A percentile compares a stretch with the other conserved stretches of the same genome.
phyloP scores from a whole-genome alignment of 306 rosid species.

The Fagus sylvatica region DNA sequence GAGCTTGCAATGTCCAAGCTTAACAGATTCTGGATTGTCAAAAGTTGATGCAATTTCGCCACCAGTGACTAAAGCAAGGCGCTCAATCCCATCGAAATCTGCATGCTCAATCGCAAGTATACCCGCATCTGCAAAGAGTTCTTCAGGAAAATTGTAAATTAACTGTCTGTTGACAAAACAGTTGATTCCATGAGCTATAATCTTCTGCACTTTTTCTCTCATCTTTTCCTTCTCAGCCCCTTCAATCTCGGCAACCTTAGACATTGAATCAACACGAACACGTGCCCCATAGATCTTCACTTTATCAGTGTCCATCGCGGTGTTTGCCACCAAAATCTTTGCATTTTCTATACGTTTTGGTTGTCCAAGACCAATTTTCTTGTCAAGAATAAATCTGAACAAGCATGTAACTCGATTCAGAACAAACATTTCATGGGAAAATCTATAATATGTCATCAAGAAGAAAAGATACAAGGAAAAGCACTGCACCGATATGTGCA shows the following conservation, averaged over 20 bases:
- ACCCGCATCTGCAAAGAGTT: constrained; percentile 96
- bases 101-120: constrained; percentile 98
- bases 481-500: background rate
- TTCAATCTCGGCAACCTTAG: constrained; percentile 93
- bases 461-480: constrained; percentile 1
- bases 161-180: constrained; percentile 92
- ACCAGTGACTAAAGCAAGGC: constrained; percentile 85
- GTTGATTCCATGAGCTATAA: constrained; percentile 87
- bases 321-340: constrained; percentile 89
- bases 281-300: constrained; percentile 97
- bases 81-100: constrained; percentile 97
- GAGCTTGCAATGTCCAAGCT: constrained; percentile 87
- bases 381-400: constrained; percentile 91
- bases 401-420: constrained; percentile 21
- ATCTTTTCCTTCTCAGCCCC: constrained; percentile 93
- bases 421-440: background rate
- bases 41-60: constrained; percentile 96
- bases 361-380: constrained; percentile 98
- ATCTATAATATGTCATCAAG: background rate
- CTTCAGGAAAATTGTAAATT: constrained; percentile 96
- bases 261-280: constrained; percentile 94
- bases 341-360: constrained; percentile 95
- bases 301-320: constrained; percentile 98
- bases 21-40: constrained; percentile 95
- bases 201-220: constrained; percentile 96